Evolutionary conservation across 139 green algal species (phyloP).

Genomic region (Ulvella scutata): DNA sequence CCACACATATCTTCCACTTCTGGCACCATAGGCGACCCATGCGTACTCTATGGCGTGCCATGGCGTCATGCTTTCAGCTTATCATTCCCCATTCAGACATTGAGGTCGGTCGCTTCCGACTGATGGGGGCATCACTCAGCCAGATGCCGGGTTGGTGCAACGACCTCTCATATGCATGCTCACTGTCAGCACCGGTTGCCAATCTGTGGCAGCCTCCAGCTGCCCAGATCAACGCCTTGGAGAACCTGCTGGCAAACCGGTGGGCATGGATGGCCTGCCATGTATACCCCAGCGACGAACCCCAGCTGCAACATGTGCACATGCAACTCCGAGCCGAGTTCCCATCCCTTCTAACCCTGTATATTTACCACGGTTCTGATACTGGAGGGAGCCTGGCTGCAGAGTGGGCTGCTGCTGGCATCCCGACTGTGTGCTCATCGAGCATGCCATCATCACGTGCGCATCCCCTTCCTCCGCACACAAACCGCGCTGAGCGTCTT

Average conservation of each 20-base stretch:
- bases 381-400: background rate
- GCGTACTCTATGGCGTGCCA: conserved; percentile 12
- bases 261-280: background rate
- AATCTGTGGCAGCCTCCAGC: conserved; percentile 17
- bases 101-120: conserved; percentile 42
- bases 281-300: background rate
- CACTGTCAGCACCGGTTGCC: conserved; percentile 27
- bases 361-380: background rate
- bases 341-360: background rate
- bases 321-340: background rate
- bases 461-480: background rate
- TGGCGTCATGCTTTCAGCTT: conserved; percentile 27
- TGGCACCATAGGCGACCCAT: conserved; percentile 15
- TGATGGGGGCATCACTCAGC: conserved; percentile 28
- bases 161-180: conserved; percentile 35
- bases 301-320: background rate
- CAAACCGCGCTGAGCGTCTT: no score
- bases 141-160: conserved; percentile 50
- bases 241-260: background rate
- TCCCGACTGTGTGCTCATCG: background rate
- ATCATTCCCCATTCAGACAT: conserved; percentile 38
- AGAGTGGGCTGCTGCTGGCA: background rate
- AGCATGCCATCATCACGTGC: background rate
- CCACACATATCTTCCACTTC: conserved; percentile 15
- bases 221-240: background rate